Conservation (phyloP, 768 basidiomycete genomes). For the Strobilomyces dryophilus region DNA sequence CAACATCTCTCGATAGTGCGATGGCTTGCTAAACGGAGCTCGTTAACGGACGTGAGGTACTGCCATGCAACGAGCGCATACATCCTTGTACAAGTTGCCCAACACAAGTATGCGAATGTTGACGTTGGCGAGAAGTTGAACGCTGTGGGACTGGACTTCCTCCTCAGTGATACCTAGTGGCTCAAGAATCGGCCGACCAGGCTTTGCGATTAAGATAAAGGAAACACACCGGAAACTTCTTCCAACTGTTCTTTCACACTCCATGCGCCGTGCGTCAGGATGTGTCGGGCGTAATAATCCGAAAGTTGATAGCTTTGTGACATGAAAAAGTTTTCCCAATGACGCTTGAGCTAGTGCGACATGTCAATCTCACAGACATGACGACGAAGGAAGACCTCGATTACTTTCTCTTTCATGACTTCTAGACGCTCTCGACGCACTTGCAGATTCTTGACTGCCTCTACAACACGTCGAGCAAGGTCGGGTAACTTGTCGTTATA, state of each 20-base stretch:
- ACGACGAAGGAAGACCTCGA: constrained; percentile 9
- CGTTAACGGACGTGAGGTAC: background rate
- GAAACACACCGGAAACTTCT: constrained; percentile 64
- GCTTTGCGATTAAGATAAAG: background rate
- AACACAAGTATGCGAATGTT: constrained; percentile 70
- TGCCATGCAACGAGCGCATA: constrained; percentile 33
- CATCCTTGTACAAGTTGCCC: constrained; percentile 85
- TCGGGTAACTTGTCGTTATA: constrained; percentile 90
- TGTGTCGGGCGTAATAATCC: constrained; percentile 68
- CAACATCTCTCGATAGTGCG: constrained; percentile 64
- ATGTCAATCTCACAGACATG: background rate
- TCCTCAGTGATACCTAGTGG: constrained; percentile 61
- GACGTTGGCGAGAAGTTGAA: constrained; percentile 55
- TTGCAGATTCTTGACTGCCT: constrained; percentile 58
- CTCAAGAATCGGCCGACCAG: background rate
- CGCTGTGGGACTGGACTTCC: constrained; percentile 63
- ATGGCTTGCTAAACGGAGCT: constrained; percentile 62
- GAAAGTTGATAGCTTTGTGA: constrained; percentile 78
- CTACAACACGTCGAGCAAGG: constrained; percentile 67
- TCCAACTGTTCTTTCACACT: constrained; percentile 71
- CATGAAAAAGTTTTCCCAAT: constrained; percentile 85
- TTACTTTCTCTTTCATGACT: constrained; percentile 82
- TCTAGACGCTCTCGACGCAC: constrained; percentile 69
- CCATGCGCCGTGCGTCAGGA: constrained; percentile 70
- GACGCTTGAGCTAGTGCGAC: constrained; percentile 55